Evolutionary conservation across 352 stramenopile genomes (phyloP), one percentile per base, ranked within the genome.

Genomic region (Pythium scleroteichum): DNA sequence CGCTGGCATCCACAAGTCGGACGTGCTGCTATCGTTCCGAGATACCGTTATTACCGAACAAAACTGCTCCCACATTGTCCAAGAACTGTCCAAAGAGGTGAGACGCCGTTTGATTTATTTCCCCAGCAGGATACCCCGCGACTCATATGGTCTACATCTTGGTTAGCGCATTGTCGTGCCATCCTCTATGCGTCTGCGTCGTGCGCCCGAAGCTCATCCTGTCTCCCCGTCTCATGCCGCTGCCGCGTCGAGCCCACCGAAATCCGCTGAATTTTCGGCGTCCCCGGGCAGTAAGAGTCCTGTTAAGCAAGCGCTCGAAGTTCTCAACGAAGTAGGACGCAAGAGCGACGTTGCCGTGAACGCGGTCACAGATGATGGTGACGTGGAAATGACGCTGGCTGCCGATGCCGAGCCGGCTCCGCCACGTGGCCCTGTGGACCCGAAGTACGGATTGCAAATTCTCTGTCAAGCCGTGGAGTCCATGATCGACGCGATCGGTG

Each of bases 1-100:
- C 45, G 84, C 79, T 24, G 83, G 85, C 2, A 82, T 95, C 48
- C 84, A 91, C 60, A 95, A 95, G 68, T 85, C 86, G 4, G 86
- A 95, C 26, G 86, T 95, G 41, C 65, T 95, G 35, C 69, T 95
- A 14, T 80, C 74, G 27, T 90, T 93, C 64, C 67, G 82, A 0
- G 82, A 89, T 59, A 82, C 78, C 1, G 65, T 92, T 19, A 52
- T 95, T 29, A 93, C 78, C 24, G 80, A 92, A 51, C 71, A 87
- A 44, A 95, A 93, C 62, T 92, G 84, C 63, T 65, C 68, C 29
- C 76, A 79, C 14, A 82, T 93, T 38, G 79, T 92, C n/a, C 78
- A 90, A 44, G 78, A 90, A 48, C 65, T 95, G 22, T 90, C 77
- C 7, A 85, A 85, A 24, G 78, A 92, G 79, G 85, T 94, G 50